A percentile compares a stretch with the other conserved stretches of the same genome.
These are phyloP conservation scores for Mycosarcoma mackinlayi DNA, from an alignment of 1,284 basidiomycete genomes.

Conservation along the genomic window DNA sequence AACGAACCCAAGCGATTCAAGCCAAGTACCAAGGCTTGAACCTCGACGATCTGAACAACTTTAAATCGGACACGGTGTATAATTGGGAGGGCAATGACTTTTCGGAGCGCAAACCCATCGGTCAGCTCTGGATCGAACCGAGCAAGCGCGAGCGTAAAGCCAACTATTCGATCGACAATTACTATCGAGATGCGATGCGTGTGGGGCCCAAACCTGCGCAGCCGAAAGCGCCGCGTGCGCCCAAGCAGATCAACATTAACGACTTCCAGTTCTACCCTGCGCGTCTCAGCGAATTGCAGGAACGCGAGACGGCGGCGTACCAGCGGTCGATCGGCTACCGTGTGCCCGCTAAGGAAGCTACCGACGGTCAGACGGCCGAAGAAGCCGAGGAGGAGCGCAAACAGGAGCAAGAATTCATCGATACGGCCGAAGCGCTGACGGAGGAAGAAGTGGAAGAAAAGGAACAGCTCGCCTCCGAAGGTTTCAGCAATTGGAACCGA, in stretches of 20 bases:
- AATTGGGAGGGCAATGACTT: conserved; percentile 99
- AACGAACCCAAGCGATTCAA: conserved; percentile 87
- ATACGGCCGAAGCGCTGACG: conserved; percentile 70
- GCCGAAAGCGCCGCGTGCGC: conserved; percentile 84
- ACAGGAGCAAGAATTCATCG: conserved; percentile 80
- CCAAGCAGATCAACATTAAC: conserved; percentile 89
- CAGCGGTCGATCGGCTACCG: conserved; percentile 78
- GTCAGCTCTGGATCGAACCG: conserved; percentile 78
- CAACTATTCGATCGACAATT: conserved; percentile 84
- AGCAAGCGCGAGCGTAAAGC: conserved; percentile 93
- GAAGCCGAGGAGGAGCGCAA: conserved; percentile 72
- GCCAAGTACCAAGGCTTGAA: conserved; percentile 93
- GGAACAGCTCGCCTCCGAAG: conserved; percentile 65
- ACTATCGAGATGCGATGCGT: conserved; percentile 89
- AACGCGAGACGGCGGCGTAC: conserved; percentile 75
- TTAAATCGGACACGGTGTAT: conserved; percentile 83
- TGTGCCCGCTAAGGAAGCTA: conserved; percentile 78
- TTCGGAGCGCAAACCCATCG: conserved; percentile 74
- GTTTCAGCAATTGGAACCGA: conserved; percentile 72
- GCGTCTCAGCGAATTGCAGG: conserved; percentile 83
- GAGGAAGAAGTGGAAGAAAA: conserved; percentile 85
- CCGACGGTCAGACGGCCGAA: conserved; percentile 68
- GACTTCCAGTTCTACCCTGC: conserved; percentile 98
- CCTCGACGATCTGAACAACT: conserved; percentile 94
- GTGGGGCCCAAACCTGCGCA: conserved; percentile 77